Evolutionary conservation across 108 stramenopile species (phyloP), one percentile per base, ranked within the genome.

Genomic region (Chaetoceros tenuissimus): DNA sequence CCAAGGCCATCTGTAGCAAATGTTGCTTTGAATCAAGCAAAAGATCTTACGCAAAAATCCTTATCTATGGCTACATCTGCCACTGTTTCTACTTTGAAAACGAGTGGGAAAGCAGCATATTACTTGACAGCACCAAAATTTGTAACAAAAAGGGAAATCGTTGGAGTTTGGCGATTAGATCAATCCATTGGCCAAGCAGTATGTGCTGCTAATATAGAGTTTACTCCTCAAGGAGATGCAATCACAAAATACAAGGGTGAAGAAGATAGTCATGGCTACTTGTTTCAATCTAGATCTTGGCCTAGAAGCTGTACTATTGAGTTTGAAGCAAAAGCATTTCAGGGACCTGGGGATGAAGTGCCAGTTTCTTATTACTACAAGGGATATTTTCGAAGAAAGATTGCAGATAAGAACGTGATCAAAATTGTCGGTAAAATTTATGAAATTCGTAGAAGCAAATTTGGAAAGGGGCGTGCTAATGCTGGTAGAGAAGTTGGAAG

Each of bases 371-470:
- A 69, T 49, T 57, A 54, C 7, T 80, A 75, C 57, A 60, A 69
- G 24, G 74, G 79, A 30, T 48, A 51, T 0, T 67, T 71, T 65
- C 63, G 72, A 34, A 66, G 79, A 1, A 75, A 75, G 60, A 8
- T 75, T 28, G 79, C 79, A 1, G 74, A 72, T 60, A 29, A 31
- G 45, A 49, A 43, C 1, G 79, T 75, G 26, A 69, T 75, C 46
- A 80, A 75, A 43, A 57, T 75, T 13, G 52, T 64, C 16, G 78
- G 79, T 24, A 69, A 73, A 26, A 73, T 80, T 17, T 72, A 79
- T 61, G 17, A 60, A 25, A 63, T 79, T 16, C 31, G 62, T 16
- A 59, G 57, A 48, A 54, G 61, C 0, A 18, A 24, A 45, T 34
- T 51, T 55, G 50, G 66, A 30, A 55, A 30, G 22, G 45, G 52